Percentiles rank a stretch among this genome's conserved stretches.
Conservation (phyloP, 441 rosid species). For the Populus hybrid region DNA sequence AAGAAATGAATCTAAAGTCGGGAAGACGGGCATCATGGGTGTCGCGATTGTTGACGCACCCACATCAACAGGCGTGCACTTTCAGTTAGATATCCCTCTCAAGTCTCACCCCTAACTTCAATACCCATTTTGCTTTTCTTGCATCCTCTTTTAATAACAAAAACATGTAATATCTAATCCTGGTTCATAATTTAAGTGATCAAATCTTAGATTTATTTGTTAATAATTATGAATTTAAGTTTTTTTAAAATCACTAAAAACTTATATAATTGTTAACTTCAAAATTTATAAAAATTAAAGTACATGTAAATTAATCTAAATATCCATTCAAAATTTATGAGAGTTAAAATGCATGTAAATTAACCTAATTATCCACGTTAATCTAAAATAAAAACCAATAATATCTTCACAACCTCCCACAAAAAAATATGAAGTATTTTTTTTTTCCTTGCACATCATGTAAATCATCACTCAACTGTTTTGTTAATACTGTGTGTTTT, state of each 20-base stretch:
- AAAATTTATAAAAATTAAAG: no score
- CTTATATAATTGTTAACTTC: accelerated
- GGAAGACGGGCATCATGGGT: neutral
- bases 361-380: accelerated
- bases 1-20: neutral
- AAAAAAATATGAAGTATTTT: no score
- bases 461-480: neutral
- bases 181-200: accelerated
- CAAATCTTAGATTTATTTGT: accelerated
- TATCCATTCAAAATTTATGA: accelerated
- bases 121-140: neutral
- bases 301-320: no score
- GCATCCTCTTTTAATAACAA: neutral
- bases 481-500: no score
- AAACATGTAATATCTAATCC: no score
- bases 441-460: no score
- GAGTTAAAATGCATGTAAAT: accelerated
- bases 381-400: no score
- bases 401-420: neutral
- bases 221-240: no score
- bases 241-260: no score
- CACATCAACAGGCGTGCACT: neutral
- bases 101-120: neutral
- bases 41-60: neutral
- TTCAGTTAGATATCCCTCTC: neutral